A percentile compares a stretch with the other conserved stretches of the same genome.
Evolutionary conservation across 352 stramenopile genomes (phyloP).

Genomic region (Globisporangium perplexum): DNA sequence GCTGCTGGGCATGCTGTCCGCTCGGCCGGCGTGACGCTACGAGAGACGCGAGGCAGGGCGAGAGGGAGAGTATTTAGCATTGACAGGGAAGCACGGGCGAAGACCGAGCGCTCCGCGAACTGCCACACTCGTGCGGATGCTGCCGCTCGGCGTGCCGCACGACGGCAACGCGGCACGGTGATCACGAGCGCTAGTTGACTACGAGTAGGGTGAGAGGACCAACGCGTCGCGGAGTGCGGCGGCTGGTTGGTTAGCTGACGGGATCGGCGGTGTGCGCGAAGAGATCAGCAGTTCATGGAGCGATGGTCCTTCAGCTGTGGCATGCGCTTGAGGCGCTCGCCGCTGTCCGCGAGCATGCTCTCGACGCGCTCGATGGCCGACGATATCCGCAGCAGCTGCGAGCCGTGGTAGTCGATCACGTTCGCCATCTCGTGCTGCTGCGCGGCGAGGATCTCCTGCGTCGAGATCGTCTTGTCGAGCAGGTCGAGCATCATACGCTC

Average conservation of each 20-base stretch:
- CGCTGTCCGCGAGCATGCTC: conserved; percentile 42
- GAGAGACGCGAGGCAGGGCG: background rate
- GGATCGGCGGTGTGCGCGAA: background rate
- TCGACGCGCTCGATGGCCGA: conserved; percentile 67
- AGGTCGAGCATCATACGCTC: conserved; percentile 71
- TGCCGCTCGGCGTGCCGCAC: conserved; percentile 3
- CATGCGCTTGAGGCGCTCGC: conserved; percentile 23
- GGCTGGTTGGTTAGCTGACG: background rate
- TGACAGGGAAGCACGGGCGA: background rate
- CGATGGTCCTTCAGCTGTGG: conserved; percentile 5
- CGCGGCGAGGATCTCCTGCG: conserved; percentile 67
- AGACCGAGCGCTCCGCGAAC: background rate
- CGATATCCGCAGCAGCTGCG: conserved; percentile 61
- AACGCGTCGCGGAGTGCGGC: background rate
- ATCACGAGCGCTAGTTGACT: background rate
- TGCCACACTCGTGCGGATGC: background rate
- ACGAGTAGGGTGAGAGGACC: background rate
- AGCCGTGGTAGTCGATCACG: conserved; percentile 56
- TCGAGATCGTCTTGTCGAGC: conserved; percentile 74
- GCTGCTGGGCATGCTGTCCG: conserved; percentile 13
- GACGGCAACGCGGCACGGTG: conserved; percentile 1
- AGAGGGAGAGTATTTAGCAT: background rate
- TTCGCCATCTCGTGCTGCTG: conserved; percentile 71
- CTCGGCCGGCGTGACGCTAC: background rate
- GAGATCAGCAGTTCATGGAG: conserved; percentile 11